phyloP scores from a whole-genome alignment of 805 yeast genomes.

The Candida easanensis region DNA sequence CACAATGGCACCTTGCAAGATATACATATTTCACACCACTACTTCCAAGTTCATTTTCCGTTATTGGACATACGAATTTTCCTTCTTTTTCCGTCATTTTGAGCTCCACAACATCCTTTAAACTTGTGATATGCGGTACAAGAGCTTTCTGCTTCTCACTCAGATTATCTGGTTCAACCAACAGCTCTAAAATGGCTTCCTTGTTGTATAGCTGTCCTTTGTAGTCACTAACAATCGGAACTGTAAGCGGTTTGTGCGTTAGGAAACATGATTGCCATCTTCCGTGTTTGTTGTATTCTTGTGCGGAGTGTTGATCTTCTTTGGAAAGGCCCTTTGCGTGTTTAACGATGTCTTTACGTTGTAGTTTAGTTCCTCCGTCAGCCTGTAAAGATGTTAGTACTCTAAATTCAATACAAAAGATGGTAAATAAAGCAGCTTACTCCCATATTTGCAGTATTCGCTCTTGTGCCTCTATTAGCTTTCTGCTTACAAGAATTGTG shows the following conservation, averaged over 20 bases:
- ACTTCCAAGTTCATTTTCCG: slow-evolving; percentile 35
- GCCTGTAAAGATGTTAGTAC: slow-evolving; percentile 32
- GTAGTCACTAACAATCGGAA: slow-evolving; percentile 65
- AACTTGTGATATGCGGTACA: slow-evolving; percentile 33
- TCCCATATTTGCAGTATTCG: slow-evolving; percentile 8
- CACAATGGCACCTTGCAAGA: slow-evolving; percentile 45
- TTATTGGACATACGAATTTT: slow-evolving; percentile 37
- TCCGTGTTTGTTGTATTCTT: slow-evolving; percentile 28
- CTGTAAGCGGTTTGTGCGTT: slow-evolving; percentile 40
- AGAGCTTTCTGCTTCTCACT: slow-evolving; percentile 25
- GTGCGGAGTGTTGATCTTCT: slow-evolving; percentile 19
- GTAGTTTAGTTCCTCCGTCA: slow-evolving; percentile 75
- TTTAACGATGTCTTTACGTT: slow-evolving; percentile 47
- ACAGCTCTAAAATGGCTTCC: slow-evolving; percentile 55
- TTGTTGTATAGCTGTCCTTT: slow-evolving; percentile 65
- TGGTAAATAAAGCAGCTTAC: slow-evolving; percentile 5
- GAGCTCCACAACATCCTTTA: slow-evolving; percentile 45
- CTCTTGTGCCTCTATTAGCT: not conserved
- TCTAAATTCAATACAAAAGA: not conserved
- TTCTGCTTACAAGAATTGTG: not conserved
- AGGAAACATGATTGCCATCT: slow-evolving; percentile 48
- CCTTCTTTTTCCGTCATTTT: slow-evolving; percentile 28
- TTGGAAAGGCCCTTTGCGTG: slow-evolving; percentile 10
- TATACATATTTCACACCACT: slow-evolving; percentile 40
- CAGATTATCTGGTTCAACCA: slow-evolving; percentile 39